Conservation (phyloP, 2,329 filamentous ascomycete genomes). For the Sarocladium strictum region DNA sequence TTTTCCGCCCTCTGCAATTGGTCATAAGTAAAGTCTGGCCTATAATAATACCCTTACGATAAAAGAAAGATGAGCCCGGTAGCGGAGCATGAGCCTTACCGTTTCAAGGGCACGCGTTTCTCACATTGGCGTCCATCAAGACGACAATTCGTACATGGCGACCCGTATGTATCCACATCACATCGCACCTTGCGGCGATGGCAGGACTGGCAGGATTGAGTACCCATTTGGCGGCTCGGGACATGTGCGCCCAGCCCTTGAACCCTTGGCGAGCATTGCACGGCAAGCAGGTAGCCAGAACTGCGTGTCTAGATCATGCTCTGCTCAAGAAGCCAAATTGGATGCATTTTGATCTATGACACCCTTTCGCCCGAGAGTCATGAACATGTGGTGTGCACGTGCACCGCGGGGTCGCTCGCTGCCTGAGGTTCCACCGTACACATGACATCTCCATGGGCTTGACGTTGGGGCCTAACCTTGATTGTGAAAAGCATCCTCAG, state of each 20-base stretch:
- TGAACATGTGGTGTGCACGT: too few relatives aligned
- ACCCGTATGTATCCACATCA: background rate
- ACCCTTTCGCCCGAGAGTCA: too few relatives aligned
- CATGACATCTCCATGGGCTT: too few relatives aligned
- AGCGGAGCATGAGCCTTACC: background rate
- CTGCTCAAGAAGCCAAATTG: too few relatives aligned
- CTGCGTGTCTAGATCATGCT: background rate
- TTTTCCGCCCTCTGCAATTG: background rate
- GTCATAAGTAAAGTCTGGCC: too few relatives aligned
- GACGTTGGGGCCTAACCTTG: too few relatives aligned
- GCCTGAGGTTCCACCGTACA: too few relatives aligned
- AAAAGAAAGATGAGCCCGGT: too few relatives aligned
- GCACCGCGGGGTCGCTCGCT: too few relatives aligned
- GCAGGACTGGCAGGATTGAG: constrained; percentile 6
- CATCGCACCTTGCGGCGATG: constrained; percentile 11
- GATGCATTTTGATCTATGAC: too few relatives aligned
- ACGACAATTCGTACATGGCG: constrained; percentile 7
- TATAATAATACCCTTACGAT: too few relatives aligned
- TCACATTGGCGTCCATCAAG: background rate
- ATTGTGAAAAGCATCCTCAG: background rate
- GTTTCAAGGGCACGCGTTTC: background rate
- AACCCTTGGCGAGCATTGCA: background rate
- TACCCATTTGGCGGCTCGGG: background rate
- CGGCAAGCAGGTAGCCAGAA: background rate
- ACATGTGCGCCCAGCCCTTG: background rate